phyloP scores from a whole-genome alignment of 2,329 filamentous ascomycete species.

The Cercospora zeae-maydis region DNA sequence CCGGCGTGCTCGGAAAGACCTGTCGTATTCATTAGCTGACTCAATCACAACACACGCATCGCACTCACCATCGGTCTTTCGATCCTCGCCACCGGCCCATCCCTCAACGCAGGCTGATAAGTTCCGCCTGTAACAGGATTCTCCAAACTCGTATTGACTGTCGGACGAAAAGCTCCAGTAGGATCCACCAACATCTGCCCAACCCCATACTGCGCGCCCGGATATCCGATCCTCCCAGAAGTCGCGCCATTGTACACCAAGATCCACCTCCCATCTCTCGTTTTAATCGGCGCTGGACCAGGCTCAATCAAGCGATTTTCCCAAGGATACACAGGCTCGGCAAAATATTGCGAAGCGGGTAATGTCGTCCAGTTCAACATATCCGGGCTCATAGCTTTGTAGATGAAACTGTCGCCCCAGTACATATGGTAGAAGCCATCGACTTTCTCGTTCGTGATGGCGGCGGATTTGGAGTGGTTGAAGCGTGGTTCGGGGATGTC shows the following conservation, averaged over 20 bases:
- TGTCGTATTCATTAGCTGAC: neutral
- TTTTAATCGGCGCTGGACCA: slow-evolving; percentile 36
- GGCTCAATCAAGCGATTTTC: slow-evolving; percentile 37
- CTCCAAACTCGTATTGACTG: slow-evolving; percentile 17
- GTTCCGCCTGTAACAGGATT: slow-evolving; percentile 17
- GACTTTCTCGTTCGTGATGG: slow-evolving; percentile 33
- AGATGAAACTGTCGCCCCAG: slow-evolving; percentile 36
- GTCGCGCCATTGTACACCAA: slow-evolving; percentile 34
- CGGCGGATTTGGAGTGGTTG: slow-evolving; percentile 28
- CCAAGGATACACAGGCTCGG: slow-evolving; percentile 32
- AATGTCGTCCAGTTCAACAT: slow-evolving; percentile 34
- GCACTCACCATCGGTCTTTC: slow-evolving; percentile 29
- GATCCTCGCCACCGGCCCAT: slow-evolving; percentile 33
- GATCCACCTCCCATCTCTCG: slow-evolving; percentile 36
- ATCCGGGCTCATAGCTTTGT: slow-evolving; percentile 34
- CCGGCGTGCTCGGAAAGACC: slow-evolving; percentile 28
- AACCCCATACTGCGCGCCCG: slow-evolving; percentile 32
- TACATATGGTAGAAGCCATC: slow-evolving; percentile 38
- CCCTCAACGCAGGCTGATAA: slow-evolving; percentile 22
- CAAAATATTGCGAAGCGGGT: slow-evolving; percentile 24
- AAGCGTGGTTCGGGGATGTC: slow-evolving; percentile 21
- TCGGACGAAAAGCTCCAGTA: slow-evolving; percentile 12
- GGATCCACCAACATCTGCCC: slow-evolving; percentile 38
- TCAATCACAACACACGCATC: neutral
- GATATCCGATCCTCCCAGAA: slow-evolving; percentile 31